Base-by-base conservation (phyloP, 2,329 filamentous ascomycete genomes). In the Ophiostoma quercus region DNA sequence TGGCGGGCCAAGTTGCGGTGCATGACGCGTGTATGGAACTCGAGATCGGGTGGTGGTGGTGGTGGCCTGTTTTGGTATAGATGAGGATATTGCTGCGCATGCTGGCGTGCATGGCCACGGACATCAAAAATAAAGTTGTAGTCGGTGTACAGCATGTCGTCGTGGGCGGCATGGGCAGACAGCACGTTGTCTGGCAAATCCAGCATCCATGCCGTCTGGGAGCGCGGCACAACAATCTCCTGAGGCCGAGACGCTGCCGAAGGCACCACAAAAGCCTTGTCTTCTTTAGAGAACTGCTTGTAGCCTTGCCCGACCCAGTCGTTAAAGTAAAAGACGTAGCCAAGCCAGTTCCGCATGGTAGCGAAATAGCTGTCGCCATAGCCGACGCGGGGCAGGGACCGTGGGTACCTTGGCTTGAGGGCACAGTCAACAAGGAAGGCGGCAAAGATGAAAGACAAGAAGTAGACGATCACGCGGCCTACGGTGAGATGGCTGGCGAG, bases 151-250 rank as follows among this genome's bases (percentile, higher is more conserved):
- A 82, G 72, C 4, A 80, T 77, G 69, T 84, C 81, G 71, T 84
- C 81, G 73, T 84, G 82, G 0, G 82, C 81, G 1, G 79, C 75
- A 67, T 79, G 75, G 0, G 81, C 76, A 1, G 80, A 82, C 37
- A 83, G 75, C 1, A 81, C 73, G 37, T 75, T 74, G 69, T 84
- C 82, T n/a, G 82, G 82, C 72, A 82, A 79, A 60, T 82, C 80
- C 71, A 84, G 78, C 74, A 84, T 78, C 82, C 82, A 84, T 9
- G 76, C 74, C 9, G 81, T 79, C 73, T 83, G 80, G 0, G 78
- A 79, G 3, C 76, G 77, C 1, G 82, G 82, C 3, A 84, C 75
- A 67, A 84, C 78, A 54, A 84, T 79, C 63, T 84, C 81, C 29
- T 79, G 76, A 0, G 80, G 77, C 2, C 79, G 77, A 8, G 79